Evolutionary conservation across 106 monocot species (phyloP).

Genomic region (Dactylorhiza incarnata): DNA sequence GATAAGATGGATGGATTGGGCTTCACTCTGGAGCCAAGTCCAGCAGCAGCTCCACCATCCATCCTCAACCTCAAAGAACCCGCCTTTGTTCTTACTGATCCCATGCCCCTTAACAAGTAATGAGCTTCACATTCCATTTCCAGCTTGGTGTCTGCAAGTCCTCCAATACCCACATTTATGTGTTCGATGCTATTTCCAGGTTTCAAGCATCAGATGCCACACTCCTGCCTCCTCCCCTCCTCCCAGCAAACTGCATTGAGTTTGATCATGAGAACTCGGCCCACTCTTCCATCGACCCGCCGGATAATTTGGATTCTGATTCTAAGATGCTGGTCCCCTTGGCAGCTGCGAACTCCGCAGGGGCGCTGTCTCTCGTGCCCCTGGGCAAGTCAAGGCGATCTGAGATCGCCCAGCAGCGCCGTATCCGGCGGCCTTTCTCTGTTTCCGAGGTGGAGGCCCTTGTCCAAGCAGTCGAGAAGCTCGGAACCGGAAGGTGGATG

Average conservation of each 20-base stretch:
- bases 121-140: not conserved
- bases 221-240: slow-evolving; percentile 13
- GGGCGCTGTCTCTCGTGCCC: slow-evolving; percentile 33
- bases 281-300: slow-evolving; percentile 18
- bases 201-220: slow-evolving; percentile 11
- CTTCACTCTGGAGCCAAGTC: slow-evolving; percentile 63
- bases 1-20: slow-evolving; percentile 49
- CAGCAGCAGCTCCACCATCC: slow-evolving; percentile 15
- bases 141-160: not conserved
- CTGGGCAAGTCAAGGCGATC: slow-evolving; percentile 38
- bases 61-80: not conserved
- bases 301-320: slow-evolving; percentile 15
- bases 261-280: slow-evolving; percentile 33
- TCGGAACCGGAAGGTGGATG: slow-evolving; percentile 86
- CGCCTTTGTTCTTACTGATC: slow-evolving; percentile 1
- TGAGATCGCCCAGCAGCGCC: slow-evolving; percentile 59
- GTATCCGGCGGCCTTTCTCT: slow-evolving; percentile 77
- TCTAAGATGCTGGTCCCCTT: slow-evolving; percentile 42
- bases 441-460: slow-evolving; percentile 91
- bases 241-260: slow-evolving; percentile 17
- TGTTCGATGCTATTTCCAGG: slow-evolving; percentile 12
- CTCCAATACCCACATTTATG: not conserved
- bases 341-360: slow-evolving; percentile 3
- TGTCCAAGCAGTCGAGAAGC: slow-evolving; percentile 79
- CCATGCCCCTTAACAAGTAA: slow-evolving; percentile 14